Base-by-base conservation (phyloP, 2,329 filamentous ascomycete genomes). In the Metarhizium brunneum region DNA sequence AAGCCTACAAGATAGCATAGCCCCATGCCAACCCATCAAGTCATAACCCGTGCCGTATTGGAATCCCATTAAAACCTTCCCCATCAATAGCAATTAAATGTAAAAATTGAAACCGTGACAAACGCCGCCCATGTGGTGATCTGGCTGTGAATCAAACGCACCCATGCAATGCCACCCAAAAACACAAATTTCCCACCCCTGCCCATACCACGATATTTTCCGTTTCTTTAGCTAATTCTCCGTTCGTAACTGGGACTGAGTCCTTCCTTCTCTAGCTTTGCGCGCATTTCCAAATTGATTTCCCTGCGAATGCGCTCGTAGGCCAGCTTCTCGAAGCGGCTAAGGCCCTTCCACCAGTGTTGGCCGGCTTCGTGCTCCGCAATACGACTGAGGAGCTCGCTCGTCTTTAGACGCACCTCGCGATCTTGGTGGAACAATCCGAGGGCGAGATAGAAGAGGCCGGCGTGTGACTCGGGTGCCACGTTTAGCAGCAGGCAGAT, bases 361-460 rank as follows among this genome's bases (percentile, higher is more conserved):
- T 91, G 82, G 2, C 94, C 94, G 10, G 91, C 94, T 66, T 95
- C 88, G 71, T 99, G 92, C 56, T 87, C 85, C 61, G 85, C 82
- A 54, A 99, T 85, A 25, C 91, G 81, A 62, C 92, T 90, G 25
- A 99, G 71, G 40, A 99, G 73, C 58, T 88, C 88, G 1, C 90
- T 86, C 2, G 90, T 88, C 55, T 84, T 84, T 62, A 87, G 73
- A 40, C 94, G 81, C 11, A 96, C 92, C 53, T 90, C 87, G 40
- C 80, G 78, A 60, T 92, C 85, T 55, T 91, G 90, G 73, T 99
- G 94, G 69, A 97, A 96, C 6, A 99, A 76, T 0, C 94, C 94
- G 53, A 97, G 80, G 5, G 87, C 89, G 30, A 99, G 73, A 64
- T 96, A 96, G 69, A 97, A 97, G 3, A 97, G 78, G 0, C 90